Evolutionary conservation across 306 rosid species (phyloP).

Genomic region (Macrotyloma uniflorum): DNA sequence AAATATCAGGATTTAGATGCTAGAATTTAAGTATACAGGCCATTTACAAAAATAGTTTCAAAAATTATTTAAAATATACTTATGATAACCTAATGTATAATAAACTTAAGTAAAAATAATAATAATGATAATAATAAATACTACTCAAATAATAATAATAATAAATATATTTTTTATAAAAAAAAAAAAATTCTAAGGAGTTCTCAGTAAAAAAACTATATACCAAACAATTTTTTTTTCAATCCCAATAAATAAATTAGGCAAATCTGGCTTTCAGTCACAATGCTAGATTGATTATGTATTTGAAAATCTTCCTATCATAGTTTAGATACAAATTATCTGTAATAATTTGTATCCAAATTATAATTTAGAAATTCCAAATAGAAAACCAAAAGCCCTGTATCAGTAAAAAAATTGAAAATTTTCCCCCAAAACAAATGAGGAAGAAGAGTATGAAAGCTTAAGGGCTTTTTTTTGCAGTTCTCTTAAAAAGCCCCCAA

Average conservation of each 20-base stretch:
- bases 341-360: neutral
- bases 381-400: neutral
- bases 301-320: neutral
- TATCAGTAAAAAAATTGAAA: neutral
- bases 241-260: neutral
- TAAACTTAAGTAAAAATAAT: neutral
- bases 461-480: constrained; percentile 46
- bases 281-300: neutral
- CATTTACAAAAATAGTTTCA: neutral
- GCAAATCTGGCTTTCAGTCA: neutral
- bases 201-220: neutral
- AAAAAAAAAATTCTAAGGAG: neutral
- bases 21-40: neutral
- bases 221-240: too few relatives aligned
- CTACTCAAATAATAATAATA: neutral
- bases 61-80: neutral
- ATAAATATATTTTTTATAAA: neutral
- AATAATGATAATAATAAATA: neutral
- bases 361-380: neutral
- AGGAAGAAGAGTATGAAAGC: constrained; percentile 23
- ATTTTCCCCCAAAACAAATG: neutral
- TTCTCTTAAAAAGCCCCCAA: constrained; percentile 43
- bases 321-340: neutral
- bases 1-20: neutral
- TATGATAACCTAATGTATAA: neutral